A percentile compares a stretch with the other conserved stretches of the same genome.
Evolutionary conservation across 2,329 filamentous ascomycete genomes (phyloP).

Genomic region (Aspergillus sp.): DNA sequence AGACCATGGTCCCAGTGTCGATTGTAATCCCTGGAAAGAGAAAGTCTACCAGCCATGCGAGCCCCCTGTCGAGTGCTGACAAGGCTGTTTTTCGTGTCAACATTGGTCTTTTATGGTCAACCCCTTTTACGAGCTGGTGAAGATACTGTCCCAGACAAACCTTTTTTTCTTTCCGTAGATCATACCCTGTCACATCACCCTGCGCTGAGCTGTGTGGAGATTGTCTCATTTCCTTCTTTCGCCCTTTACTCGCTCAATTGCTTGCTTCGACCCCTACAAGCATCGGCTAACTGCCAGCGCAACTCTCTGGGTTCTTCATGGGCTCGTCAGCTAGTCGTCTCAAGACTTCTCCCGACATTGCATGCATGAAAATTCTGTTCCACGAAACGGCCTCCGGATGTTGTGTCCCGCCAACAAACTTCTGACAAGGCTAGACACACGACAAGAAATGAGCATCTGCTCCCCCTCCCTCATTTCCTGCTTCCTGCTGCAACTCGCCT

Average conservation of each 20-base stretch:
- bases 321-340: slow-evolving; percentile 6
- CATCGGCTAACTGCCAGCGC: not conserved
- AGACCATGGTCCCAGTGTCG: slow-evolving; percentile 7
- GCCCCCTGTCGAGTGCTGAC: not conserved
- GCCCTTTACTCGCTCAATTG: not conserved
- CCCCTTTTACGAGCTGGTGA: slow-evolving; percentile 7
- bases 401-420: slow-evolving; percentile 25
- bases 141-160: slow-evolving; percentile 7
- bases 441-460: slow-evolving; percentile 9
- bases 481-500: not conserved
- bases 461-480: not conserved
- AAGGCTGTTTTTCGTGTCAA: slow-evolving; percentile 11
- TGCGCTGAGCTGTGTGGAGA: slow-evolving; percentile 1
- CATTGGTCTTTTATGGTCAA: slow-evolving; percentile 8
- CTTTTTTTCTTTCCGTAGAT: not conserved
- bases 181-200: not conserved
- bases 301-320: slow-evolving; percentile 1
- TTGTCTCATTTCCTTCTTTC: not conserved
- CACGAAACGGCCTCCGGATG: slow-evolving; percentile 26
- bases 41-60: slow-evolving; percentile 9
- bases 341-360: slow-evolving; percentile 16
- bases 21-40: slow-evolving; percentile 1
- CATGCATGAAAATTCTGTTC: slow-evolving; percentile 21
- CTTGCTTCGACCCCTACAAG: slow-evolving; percentile 1
- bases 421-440: slow-evolving; percentile 20